Evolutionary conservation across 495 filamentous ascomycete species (phyloP), one percentile per base, ranked within the genome.

Genomic region (Penicillium coprophilum): DNA sequence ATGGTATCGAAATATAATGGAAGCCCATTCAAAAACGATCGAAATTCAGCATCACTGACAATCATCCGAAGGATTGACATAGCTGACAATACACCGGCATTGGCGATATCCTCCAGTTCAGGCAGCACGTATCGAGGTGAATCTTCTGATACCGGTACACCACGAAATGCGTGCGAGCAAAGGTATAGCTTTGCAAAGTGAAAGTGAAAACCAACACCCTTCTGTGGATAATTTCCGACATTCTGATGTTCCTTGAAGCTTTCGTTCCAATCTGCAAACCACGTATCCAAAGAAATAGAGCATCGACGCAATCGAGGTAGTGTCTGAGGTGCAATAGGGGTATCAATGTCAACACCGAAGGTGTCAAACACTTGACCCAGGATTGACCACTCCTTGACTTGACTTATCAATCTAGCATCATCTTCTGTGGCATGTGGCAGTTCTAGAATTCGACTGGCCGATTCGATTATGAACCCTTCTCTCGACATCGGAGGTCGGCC

Each of bases 331-430:
- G 60, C 45, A 47, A 74, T 54, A 3, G 68, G 60, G 7, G 61
- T 64, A 19, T 75, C 71, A 13, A 73, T 68, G 48, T 73, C 71
- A 9, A 70, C 66, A 6, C 73, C 72, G 50, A 75, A 75, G 1
- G 66, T 72, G 32, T 74, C 73, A 47, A 70, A 75, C 0, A 75
- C 63, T n/a, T 67, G 58, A 11, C 56, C 59, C 7, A 59, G 24
- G 6, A 74, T 55, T 10, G 63, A 67, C 72, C 73, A 76, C 34
- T 63, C 56, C 24, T 72, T 63, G 3, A 75, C 69, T 43, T 76
- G 71, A 21, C 67, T 74, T 13, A 76, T 58, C 4, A 76, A 45
- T 34, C 69, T 56, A 8, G 65, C 65, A 53, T 73, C 71, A 34
- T 71, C 67, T 27, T 70, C 69, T 3, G 67, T 72, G 1, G 71